These are phyloP conservation scores for Vitis labrusca DNA, from an alignment of 164 flowering plant genomes.

Conservation along the genomic window DNA sequence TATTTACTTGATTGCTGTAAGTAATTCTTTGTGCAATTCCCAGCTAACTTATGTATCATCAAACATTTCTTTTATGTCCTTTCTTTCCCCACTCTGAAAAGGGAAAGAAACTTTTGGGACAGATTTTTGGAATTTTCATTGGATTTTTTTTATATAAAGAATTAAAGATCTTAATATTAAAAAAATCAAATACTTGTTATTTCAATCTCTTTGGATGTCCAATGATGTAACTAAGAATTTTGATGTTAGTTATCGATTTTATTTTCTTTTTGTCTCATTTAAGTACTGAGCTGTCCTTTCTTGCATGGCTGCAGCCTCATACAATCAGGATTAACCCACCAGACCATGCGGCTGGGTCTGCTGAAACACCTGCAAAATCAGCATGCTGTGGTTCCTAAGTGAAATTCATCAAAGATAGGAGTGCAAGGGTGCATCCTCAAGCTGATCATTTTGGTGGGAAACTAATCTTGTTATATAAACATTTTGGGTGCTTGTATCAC, in stretches of 20 bases:
- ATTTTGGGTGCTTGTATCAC: conserved; percentile 15
- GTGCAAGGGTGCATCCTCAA: conserved; percentile 4
- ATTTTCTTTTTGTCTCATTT: background rate
- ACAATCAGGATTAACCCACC: conserved; percentile 66
- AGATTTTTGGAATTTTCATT: no score
- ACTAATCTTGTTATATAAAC: conserved; percentile 9
- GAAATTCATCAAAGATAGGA: background rate
- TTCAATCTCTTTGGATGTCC: no score
- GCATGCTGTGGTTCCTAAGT: conserved; percentile 75
- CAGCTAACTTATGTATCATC: no score
- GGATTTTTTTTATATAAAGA: no score
- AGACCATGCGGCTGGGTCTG: conserved; percentile 56
- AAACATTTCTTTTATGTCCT: no score
- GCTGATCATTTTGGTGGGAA: conserved; percentile 14
- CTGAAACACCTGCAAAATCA: conserved; percentile 60
- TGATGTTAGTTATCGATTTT: background rate
- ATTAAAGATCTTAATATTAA: no score
- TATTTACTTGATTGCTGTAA: no score
- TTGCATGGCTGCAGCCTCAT: conserved; percentile 56
- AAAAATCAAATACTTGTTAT: no score
- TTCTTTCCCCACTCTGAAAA: no score
- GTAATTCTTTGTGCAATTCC: no score
- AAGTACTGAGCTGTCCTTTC: conserved; percentile 1
- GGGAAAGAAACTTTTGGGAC: no score
- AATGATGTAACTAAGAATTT: background rate